Evolutionary conservation across 768 basidiomycete species (phyloP), one percentile per base, ranked within the genome.

Genomic region (Lentinula aciculospora): DNA sequence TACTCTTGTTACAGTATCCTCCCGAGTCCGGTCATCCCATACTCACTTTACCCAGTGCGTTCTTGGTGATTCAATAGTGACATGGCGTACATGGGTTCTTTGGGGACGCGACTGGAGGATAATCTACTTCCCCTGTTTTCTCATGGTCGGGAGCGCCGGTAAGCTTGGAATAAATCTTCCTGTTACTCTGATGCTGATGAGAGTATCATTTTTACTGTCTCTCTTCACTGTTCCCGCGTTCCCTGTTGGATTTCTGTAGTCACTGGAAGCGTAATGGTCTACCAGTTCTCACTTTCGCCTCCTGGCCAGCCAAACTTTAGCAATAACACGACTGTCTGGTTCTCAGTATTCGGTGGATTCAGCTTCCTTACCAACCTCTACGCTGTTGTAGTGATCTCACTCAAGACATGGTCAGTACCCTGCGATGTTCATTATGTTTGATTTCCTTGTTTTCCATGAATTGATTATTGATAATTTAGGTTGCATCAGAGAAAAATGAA

Each of bases 61-160:
- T 29, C 27, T 58, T 1, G 57, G 48, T 23, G 57, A 58, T 39
- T 28, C 51, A 21, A 58, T 58, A 13, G 48, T 58, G 21, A 58
- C 50, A 23, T 58, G 57, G 57, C 39, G 57, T 3, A 51, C 57
- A 34, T 58, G 57, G 57, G 49, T 58, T 12, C 48, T 58, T 10
- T 58, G 57, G 29, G 50, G 40, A 19, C 36, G 53, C 17, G 53
- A 55, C 13, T 55, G 53, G 34, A 31, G 39, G 17, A 15, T 42
- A 19, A 45, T 58, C 21, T 42, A 39, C 21, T 29, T 51, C 9
- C 49, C 57, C 2, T 51, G 21, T 21, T 19, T 23, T 23, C 34
- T 51, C 21, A 23, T 58, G 27, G 13, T 51, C 21, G 48, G 27
- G 29, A 31, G 19, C 25, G 17, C 57, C 8, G 57, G 53, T 58